phyloP scores from a whole-genome alignment of 139 green algal species.

The Asterochloris sp. region DNA sequence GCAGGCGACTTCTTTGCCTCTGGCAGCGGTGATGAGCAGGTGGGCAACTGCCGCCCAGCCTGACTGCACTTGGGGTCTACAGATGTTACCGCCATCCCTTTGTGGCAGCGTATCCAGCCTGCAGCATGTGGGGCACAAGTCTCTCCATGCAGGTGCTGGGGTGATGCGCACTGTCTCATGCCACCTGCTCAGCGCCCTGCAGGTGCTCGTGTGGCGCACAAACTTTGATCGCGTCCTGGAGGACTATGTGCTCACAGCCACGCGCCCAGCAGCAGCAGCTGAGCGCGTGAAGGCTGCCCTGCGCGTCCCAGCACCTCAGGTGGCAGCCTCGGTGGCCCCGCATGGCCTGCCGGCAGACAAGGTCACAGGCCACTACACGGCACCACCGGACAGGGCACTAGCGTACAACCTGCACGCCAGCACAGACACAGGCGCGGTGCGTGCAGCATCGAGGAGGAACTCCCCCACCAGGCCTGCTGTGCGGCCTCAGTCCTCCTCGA shows the following conservation, averaged over 20 bases:
- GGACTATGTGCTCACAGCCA: slow-evolving; percentile 38
- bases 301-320: too few relatives aligned
- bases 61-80: too few relatives aligned
- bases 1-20: slow-evolving; percentile 81
- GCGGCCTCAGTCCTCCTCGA: not conserved
- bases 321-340: not conserved
- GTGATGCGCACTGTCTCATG: too few relatives aligned
- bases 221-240: slow-evolving; percentile 83
- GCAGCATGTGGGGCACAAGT: too few relatives aligned
- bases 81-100: too few relatives aligned
- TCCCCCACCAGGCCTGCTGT: slow-evolving; percentile 1
- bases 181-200: not conserved
- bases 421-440: not conserved
- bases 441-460: not conserved
- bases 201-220: slow-evolving; percentile 84
- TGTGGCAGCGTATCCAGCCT: too few relatives aligned
- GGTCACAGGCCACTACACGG: too few relatives aligned
- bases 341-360: not conserved
- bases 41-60: not conserved
- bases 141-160: too few relatives aligned
- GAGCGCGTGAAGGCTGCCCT: too few relatives aligned
- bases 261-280: not conserved
- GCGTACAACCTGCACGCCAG: not conserved
- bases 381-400: not conserved
- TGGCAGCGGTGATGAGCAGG: slow-evolving; percentile 73